Evolutionary conservation across 1,139 yeast genomes (phyloP).

Genomic region (Chernovozyma aurita): DNA sequence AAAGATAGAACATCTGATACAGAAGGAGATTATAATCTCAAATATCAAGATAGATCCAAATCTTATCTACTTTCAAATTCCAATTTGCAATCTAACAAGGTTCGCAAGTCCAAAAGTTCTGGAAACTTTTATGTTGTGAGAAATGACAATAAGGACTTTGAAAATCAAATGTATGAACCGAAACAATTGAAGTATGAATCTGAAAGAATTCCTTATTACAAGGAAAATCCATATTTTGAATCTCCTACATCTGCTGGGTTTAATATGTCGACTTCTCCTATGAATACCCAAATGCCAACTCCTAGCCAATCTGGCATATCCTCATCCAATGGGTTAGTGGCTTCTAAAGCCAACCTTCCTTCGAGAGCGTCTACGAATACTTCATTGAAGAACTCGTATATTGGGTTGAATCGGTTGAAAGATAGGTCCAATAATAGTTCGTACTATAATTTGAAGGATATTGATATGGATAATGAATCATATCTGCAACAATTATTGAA

Average conservation of each 20-base stretch:
- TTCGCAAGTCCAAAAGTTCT: constrained; percentile 35
- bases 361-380: constrained; percentile 22
- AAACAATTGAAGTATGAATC: constrained; percentile 16
- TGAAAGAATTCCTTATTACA: constrained; percentile 21
- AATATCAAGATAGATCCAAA: neutral
- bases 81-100: constrained; percentile 2
- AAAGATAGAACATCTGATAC: neutral
- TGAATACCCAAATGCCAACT: neutral
- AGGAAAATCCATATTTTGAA: constrained; percentile 27
- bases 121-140: constrained; percentile 22
- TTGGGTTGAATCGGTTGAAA: constrained; percentile 39
- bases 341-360: constrained; percentile 32
- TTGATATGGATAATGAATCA: constrained; percentile 9
- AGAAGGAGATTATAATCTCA: neutral
- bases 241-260: constrained; percentile 1
- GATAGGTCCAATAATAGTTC: constrained; percentile 22
- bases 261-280: neutral
- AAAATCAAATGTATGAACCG: neutral
- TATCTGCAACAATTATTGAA: constrained; percentile 6
- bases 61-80: neutral
- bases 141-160: neutral
- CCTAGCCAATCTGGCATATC: neutral
- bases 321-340: neutral
- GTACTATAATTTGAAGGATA: constrained; percentile 16
- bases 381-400: constrained; percentile 30